Percentiles rank a stretch among this genome's conserved stretches.
Conservation (phyloP, 2,329 filamentous ascomycete species). For the Biscogniauxia mediterranea region DNA sequence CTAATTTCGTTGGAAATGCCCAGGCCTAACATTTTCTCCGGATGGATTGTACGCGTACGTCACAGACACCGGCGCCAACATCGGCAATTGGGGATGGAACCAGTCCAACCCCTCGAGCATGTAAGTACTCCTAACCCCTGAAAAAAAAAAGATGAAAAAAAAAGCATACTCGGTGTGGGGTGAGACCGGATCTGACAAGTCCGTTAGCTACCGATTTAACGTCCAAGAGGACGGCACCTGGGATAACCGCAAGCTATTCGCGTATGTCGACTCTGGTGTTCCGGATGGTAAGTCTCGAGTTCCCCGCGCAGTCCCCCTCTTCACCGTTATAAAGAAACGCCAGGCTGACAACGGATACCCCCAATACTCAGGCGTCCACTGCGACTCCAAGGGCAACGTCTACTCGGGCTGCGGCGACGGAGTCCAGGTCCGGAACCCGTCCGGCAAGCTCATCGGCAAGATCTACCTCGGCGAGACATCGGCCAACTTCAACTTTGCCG, state of each 20-base stretch:
- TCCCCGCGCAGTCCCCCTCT: not conserved
- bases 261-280: slow-evolving; percentile 50
- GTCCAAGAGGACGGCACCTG: slow-evolving; percentile 46
- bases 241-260: slow-evolving; percentile 53
- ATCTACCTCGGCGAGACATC: slow-evolving; percentile 48
- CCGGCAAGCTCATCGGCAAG: slow-evolving; percentile 53
- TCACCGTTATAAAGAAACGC: not conserved
- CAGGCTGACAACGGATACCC: slow-evolving; percentile 25
- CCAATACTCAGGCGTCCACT: slow-evolving; percentile 50
- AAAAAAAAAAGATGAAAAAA: not conserved
- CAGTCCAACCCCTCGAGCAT: slow-evolving; percentile 44
- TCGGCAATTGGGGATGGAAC: slow-evolving; percentile 43
- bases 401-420: slow-evolving; percentile 53
- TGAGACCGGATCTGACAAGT: slow-evolving; percentile 2
- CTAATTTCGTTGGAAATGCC: not conserved
- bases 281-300: slow-evolving; percentile 51
- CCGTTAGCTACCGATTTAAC: slow-evolving; percentile 44
- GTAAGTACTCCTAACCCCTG: slow-evolving; percentile 36
- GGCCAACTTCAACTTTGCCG: slow-evolving; percentile 51
- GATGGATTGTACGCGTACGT: slow-evolving; percentile 52
- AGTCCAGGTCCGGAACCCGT: slow-evolving; percentile 48
- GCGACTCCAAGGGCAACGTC: slow-evolving; percentile 54
- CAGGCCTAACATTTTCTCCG: slow-evolving; percentile 55
- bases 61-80: slow-evolving; percentile 54
- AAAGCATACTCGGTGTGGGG: too few species aligned